Conservation (phyloP, 768 basidiomycete genomes). For the Udeniomyces megalosporus region DNA sequence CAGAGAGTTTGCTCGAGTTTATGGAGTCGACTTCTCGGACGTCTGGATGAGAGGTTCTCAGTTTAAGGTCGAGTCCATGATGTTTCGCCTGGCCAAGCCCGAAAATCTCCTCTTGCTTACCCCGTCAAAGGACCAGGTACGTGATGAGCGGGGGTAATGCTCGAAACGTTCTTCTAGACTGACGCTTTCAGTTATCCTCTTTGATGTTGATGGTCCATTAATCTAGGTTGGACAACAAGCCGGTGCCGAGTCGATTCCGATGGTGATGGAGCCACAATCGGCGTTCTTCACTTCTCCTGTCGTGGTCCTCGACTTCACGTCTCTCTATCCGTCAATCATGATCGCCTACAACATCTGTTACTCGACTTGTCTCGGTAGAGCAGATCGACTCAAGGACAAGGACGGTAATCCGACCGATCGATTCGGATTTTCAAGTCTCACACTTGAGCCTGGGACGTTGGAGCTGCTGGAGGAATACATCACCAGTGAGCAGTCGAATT, state of each 20-base stretch:
- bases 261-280: constrained; percentile 87
- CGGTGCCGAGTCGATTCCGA: constrained; percentile 77
- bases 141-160: no score
- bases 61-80: constrained; percentile 97
- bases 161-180: no score
- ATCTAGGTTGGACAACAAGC: constrained; percentile 86
- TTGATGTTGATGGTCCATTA: not conserved
- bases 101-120: constrained; percentile 82
- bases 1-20: constrained; percentile 93
- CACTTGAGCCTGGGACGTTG: constrained; percentile 50
- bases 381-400: constrained; percentile 67
- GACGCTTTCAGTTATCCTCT: not conserved
- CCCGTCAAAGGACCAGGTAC: constrained; percentile 68
- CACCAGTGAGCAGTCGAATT: constrained; percentile 38
- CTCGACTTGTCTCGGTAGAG: constrained; percentile 84
- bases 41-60: constrained; percentile 90
- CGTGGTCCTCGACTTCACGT: constrained; percentile 88
- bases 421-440: constrained; percentile 62
- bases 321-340: constrained; percentile 93
- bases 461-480: constrained; percentile 58
- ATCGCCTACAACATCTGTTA: constrained; percentile 88
- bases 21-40: constrained; percentile 92
- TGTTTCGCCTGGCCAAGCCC: constrained; percentile 93
- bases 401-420: constrained; percentile 38
- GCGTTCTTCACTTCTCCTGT: constrained; percentile 86